These are phyloP conservation scores for Diplodia seriata DNA, from an alignment of 2,329 filamentous ascomycete species.

Conservation along the genomic window DNA sequence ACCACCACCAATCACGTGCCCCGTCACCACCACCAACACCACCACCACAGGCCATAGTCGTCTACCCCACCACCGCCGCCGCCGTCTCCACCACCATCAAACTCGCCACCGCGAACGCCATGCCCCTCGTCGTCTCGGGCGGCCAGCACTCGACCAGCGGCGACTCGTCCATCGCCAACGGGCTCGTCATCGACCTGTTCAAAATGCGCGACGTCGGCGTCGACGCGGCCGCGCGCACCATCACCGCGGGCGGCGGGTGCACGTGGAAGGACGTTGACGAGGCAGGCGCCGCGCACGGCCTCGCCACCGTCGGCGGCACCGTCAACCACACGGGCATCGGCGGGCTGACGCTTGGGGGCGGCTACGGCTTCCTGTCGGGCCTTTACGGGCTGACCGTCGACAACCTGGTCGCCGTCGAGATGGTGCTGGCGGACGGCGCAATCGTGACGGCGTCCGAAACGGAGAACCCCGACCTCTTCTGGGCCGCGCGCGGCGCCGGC, in stretches of 20 bases:
- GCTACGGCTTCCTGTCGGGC: constrained; percentile 64
- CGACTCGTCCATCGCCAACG: constrained; percentile 58
- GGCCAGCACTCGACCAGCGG: constrained; percentile 65
- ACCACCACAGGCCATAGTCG: neutral
- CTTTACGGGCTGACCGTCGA: constrained; percentile 63
- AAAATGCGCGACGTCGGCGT: constrained; percentile 59
- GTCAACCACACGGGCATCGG: constrained; percentile 69
- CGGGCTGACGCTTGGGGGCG: constrained; percentile 61
- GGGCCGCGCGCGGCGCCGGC: constrained; percentile 55
- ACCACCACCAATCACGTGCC: neutral
- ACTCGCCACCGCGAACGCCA: constrained; percentile 40
- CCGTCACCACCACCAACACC: neutral
- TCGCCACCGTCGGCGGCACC: constrained; percentile 68
- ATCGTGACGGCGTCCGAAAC: constrained; percentile 50
- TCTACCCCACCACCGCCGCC: neutral
- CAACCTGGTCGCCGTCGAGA: constrained; percentile 51
- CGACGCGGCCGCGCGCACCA: constrained; percentile 50
- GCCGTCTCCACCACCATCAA: neutral
- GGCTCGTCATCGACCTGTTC: constrained; percentile 62
- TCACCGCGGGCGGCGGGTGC: constrained; percentile 60
- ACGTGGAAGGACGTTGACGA: constrained; percentile 63
- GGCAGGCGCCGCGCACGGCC: constrained; percentile 56
- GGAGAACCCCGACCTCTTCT: constrained; percentile 59
- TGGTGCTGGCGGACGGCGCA: constrained; percentile 52
- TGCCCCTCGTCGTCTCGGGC: constrained; percentile 62